Evolutionary conservation across 371 early-diverging fungal species (phyloP), one percentile per base, ranked within the genome.

Genomic region (Phascolomyces articulosus): DNA sequence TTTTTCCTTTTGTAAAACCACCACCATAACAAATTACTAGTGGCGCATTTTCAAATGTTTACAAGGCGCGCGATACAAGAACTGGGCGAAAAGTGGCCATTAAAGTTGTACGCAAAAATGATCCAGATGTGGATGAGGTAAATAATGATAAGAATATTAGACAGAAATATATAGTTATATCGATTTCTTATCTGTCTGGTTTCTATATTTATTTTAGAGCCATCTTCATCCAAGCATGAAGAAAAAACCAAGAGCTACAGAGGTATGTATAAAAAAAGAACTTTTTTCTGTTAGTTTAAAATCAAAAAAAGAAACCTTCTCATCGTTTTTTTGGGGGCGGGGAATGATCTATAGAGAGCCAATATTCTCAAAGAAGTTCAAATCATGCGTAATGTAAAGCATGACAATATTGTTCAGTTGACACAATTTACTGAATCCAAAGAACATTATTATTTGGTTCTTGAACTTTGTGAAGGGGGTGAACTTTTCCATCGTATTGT

Each of bases 401-500:
- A 96, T 69, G 80, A 85, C 26, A 90, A 92, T 44, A 91, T 98
- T 48, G 85, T 94, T 28, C 80, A 82, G 65, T 79, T 96, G 41
- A 74, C 88, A 15, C 86, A 85, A 13, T 87, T 87, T 63, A 74
- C 80, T 44, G 91, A 91, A 68, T 73, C 72, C 40, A 81, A 85
- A 41, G 77, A 80, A 61, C 70, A 90, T 70, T 94, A 89, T 70
- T 93, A 89, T 63, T 67, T 98, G n/a, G 84, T 95, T 4, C 83
- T 96, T 71, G 97, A 96, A 70, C 83, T 91, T 18, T 90, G 90
- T 48, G 80, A 87, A 41, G 95, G 94, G 41, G 96, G 96, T 41
- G 96, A 96, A 76, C 78, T 96, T 49, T 96, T 94, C 66, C 90
- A 94, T 75, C 85, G 89, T 40, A 88, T 96, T 34, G 91, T 93